These are phyloP conservation scores for Malbranchea cinnamomea DNA, from an alignment of 2,329 filamentous ascomycete genomes.

Conservation along the genomic window DNA sequence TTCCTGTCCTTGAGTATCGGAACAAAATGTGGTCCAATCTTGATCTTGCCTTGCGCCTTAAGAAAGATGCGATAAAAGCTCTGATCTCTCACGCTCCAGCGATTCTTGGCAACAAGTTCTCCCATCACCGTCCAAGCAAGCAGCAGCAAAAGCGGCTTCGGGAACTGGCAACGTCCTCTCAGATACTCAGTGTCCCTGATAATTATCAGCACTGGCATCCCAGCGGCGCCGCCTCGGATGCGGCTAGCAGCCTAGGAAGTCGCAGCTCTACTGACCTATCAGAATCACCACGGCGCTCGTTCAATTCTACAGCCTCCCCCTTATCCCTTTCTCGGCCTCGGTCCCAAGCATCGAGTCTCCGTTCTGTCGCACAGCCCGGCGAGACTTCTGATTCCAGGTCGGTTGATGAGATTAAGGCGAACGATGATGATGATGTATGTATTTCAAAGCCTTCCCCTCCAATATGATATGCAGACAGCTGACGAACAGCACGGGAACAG, in stretches of 20 bases:
- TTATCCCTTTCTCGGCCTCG: constrained; percentile 21
- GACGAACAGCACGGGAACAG: no score
- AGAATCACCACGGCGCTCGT: constrained; percentile 21
- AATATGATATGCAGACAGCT: no score
- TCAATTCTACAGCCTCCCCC: constrained; percentile 23
- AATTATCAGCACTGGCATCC: constrained; percentile 2
- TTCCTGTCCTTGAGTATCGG: constrained; percentile 86
- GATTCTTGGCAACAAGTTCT: constrained; percentile 95
- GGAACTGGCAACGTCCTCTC: constrained; percentile 67
- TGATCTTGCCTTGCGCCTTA: constrained; percentile 79
- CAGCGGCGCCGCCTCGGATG: constrained; percentile 12
- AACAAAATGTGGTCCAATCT: constrained; percentile 99
- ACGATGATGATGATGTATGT: no score
- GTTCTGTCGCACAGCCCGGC: no score
- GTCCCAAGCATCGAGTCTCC: constrained; percentile 20
- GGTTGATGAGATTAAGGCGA: no score
- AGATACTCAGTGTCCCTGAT: constrained; percentile 33
- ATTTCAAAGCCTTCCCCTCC: no score
- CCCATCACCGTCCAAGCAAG: constrained; percentile 66
- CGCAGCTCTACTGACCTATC: constrained; percentile 25
- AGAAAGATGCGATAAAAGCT: constrained; percentile 86
- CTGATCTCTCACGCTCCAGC: constrained; percentile 90
- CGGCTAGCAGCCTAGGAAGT: constrained; percentile 21
- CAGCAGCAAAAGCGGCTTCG: constrained; percentile 65
- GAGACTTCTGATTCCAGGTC: no score